These are phyloP conservation scores for Apiospora arundinis DNA, from an alignment of 2,329 filamentous ascomycete genomes.

Conservation along the genomic window DNA sequence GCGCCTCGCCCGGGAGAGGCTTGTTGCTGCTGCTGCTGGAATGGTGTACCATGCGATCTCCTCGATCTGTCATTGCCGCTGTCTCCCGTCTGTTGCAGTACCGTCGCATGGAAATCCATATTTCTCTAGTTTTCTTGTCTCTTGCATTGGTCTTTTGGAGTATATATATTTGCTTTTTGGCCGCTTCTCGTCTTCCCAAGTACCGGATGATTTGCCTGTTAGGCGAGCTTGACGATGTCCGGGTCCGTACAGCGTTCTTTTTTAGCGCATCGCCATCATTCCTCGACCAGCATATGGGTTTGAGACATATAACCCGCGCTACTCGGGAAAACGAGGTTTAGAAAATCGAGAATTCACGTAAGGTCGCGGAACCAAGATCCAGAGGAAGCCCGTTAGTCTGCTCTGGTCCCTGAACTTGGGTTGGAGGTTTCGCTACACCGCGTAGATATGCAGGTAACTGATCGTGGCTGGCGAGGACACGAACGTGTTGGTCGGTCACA, in stretches of 20 bases:
- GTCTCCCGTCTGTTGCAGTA: constrained; percentile 32
- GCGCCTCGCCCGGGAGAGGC: constrained; percentile 11
- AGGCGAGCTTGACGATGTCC: neutral
- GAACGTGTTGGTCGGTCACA: neutral
- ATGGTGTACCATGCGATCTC: constrained; percentile 23
- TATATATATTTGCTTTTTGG: neutral
- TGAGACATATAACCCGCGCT: constrained; percentile 12
- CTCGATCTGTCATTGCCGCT: constrained; percentile 24
- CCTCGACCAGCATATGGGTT: constrained; percentile 4
- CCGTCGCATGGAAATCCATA: constrained; percentile 38
- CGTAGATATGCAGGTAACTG: constrained; percentile 1
- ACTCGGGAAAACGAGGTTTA: neutral
- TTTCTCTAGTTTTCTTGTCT: constrained; percentile 25
- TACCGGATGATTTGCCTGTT: neutral
- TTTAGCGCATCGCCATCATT: constrained; percentile 18
- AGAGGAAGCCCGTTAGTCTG: neutral
- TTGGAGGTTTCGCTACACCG: neutral
- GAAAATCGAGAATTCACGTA: neutral
- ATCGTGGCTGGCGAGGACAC: neutral
- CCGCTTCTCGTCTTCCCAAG: neutral
- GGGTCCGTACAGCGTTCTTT: constrained; percentile 15
- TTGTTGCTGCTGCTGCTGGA: constrained; percentile 4
- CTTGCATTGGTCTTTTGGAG: constrained; percentile 17
- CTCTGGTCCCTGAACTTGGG: too few species aligned
- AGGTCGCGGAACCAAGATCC: neutral